These are phyloP conservation scores for Immersiporthe knoxdaviesiana DNA, from an alignment of 2,329 filamentous ascomycete genomes.

Conservation along the genomic window DNA sequence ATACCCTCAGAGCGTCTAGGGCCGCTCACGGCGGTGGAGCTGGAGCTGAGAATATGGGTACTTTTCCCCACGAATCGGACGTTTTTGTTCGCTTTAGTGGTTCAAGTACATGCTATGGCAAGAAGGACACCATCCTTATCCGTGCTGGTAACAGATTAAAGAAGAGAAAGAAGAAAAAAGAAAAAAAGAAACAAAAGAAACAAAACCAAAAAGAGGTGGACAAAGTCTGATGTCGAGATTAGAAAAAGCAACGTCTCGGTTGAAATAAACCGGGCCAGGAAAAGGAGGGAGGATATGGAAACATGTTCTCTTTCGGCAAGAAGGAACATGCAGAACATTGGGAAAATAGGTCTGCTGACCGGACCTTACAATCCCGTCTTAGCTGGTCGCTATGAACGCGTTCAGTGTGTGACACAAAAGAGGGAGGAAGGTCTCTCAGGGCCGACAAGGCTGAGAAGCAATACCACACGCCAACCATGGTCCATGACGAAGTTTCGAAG, in stretches of 20 bases:
- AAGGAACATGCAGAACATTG: slow-evolving; percentile 7
- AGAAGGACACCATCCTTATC: not conserved
- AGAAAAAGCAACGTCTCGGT: not conserved
- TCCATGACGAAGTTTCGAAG: not conserved
- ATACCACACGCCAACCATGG: not conserved
- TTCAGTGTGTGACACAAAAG: slow-evolving; percentile 1
- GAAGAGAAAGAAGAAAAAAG: not conserved
- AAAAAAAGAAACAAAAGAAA: too few species aligned
- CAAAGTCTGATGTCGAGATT: slow-evolving; percentile 1
- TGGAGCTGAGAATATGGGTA: not conserved
- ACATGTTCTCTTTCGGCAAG: not conserved
- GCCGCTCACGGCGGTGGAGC: slow-evolving; percentile 5
- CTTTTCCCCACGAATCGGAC: not conserved
- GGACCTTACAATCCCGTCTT: not conserved
- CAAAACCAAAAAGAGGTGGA: slow-evolving; percentile 15
- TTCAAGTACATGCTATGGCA: not conserved
- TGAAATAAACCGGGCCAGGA: slow-evolving; percentile 1
- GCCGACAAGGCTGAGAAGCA: not conserved
- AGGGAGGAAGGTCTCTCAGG: not conserved
- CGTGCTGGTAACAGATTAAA: not conserved
- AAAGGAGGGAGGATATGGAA: slow-evolving; percentile 13
- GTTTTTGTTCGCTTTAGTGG: not conserved
- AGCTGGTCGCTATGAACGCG: slow-evolving; percentile 20
- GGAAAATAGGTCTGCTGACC: not conserved
- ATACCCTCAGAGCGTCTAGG: slow-evolving; percentile 30